Evolutionary conservation across 257 asterid species (phyloP).

Genomic region (Osmanthus fragrans): DNA sequence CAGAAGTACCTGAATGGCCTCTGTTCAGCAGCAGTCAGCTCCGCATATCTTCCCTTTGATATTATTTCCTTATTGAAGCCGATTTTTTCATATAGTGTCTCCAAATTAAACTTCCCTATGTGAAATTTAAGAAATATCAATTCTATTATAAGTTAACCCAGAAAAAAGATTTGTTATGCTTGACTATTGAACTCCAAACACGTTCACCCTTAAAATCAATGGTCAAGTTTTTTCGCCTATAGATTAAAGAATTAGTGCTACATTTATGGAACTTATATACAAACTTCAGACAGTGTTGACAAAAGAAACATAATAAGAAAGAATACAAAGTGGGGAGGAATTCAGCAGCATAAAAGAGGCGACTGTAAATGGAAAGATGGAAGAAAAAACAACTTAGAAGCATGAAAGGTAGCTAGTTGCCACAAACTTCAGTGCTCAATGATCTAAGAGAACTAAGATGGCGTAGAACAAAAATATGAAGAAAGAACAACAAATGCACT

Average conservation of each 20-base stretch:
- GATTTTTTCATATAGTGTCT: conserved; percentile 72
- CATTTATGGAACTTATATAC: conserved; percentile 8
- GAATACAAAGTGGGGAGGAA: background rate
- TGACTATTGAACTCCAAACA: background rate
- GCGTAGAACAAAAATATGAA: background rate
- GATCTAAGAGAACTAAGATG: background rate
- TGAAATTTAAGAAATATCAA: conserved; percentile 26
- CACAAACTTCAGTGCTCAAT: background rate
- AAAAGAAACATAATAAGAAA: background rate
- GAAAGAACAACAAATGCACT: background rate
- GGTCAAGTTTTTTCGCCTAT: background rate
- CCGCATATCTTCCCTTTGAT: conserved; percentile 88
- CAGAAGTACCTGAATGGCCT: conserved; percentile 76
- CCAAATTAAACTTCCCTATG: conserved; percentile 88
- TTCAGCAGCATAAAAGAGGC: background rate
- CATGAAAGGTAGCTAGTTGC: background rate
- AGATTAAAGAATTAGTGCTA: conserved; percentile 3
- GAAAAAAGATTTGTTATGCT: conserved; percentile 3
- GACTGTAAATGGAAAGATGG: conserved; percentile 5
- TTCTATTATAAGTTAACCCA: background rate
- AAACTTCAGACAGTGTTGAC: background rate
- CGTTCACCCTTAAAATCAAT: background rate
- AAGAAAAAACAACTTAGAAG: conserved; percentile 7
- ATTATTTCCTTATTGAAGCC: conserved; percentile 93
- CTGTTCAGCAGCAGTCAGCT: conserved; percentile 91